Conservation (phyloP, 2,329 filamentous ascomycete species). For the Penicillium rolfsii region DNA sequence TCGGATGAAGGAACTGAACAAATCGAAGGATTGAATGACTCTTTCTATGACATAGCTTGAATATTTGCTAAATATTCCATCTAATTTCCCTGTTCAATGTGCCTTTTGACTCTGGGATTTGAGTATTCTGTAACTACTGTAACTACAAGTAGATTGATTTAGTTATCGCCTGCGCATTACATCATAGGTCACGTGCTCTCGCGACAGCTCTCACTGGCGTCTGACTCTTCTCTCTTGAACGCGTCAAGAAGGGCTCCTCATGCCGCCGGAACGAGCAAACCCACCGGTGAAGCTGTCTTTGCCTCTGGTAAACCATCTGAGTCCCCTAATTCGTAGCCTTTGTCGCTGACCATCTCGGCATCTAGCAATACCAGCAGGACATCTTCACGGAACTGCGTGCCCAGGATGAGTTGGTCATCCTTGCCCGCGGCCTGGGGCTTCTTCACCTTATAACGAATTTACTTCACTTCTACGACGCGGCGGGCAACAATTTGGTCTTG, state of each 20-base stretch:
- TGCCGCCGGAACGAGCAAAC: conserved; percentile 48
- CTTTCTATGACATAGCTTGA: neutral
- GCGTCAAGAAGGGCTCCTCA: conserved; percentile 39
- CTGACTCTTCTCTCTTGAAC: conserved; percentile 8
- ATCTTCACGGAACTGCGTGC: conserved; percentile 87
- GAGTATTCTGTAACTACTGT: neutral
- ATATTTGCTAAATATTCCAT: neutral
- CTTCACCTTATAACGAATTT: conserved; percentile 93
- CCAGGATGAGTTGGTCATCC: conserved; percentile 91
- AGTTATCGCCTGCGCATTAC: conserved; percentile 12
- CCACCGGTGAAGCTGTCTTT: conserved; percentile 65
- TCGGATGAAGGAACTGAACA: conserved; percentile 67
- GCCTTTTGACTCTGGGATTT: neutral
- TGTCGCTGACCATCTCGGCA: conserved; percentile 21
- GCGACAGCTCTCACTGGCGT: conserved; percentile 11
- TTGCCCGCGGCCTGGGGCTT: conserved; percentile 89
- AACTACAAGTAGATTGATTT: too few relatives aligned
- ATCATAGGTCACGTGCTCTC: conserved; percentile 27
- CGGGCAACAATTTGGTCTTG: conserved; percentile 88
- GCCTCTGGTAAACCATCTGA: conserved; percentile 54
- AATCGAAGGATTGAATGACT: neutral
- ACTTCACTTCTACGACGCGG: conserved; percentile 93
- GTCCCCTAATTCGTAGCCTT: neutral
- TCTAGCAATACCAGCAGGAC: conserved; percentile 83
- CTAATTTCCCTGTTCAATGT: neutral